Base-by-base conservation (phyloP, 805 yeast species). In the Candida michaelii region DNA sequence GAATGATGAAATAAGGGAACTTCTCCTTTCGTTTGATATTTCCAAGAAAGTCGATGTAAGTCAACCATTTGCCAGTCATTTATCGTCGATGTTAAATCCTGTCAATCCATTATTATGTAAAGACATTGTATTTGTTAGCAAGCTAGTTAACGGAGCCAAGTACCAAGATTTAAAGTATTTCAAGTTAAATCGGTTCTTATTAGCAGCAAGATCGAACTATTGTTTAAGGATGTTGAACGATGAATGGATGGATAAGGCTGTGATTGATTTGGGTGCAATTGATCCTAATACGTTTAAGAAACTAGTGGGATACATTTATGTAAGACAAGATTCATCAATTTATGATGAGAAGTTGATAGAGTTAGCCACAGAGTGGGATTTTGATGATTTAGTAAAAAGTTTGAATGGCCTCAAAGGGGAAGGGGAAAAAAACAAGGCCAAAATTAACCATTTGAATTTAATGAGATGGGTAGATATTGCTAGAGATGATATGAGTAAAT, bases 31-130 rank as follows among this genome's bases (percentile, higher is more conserved):
- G 30, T 81, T 71, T 55, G 89, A 84, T 55, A 75, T 85, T 33
- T 76, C 86, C 5, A 85, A 82, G 52, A 78, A 82, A 0, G 82
- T 82, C 12, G 89, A 85, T 57, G 60, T 71, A 11, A 68, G 72
- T 11, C 85, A 83, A 55, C 91, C 93, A 1, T 86, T 84, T 66
- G 85, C 87, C 1, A 71, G 82, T 2, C 89, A 83, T 58, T 62
- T 86, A 15, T 70, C 89, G 2, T 69, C 80, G 3, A 58, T 82
- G 51, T 36, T 66, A 16, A 54, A 52, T 14, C 56, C 61, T 2
- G 34, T 49, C 3, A 47, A 43, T 15, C 58, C 47, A 30, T 54
- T 61, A n/a, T 46, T 51, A 7, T 54, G 62, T 1, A 57, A 60
- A 8, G 79, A 74, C 44, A 46, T 67, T 4, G 48, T 54, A 14